Base-by-base conservation (phyloP, 768 basidiomycete species). In the Lactarius hatsudake region DNA sequence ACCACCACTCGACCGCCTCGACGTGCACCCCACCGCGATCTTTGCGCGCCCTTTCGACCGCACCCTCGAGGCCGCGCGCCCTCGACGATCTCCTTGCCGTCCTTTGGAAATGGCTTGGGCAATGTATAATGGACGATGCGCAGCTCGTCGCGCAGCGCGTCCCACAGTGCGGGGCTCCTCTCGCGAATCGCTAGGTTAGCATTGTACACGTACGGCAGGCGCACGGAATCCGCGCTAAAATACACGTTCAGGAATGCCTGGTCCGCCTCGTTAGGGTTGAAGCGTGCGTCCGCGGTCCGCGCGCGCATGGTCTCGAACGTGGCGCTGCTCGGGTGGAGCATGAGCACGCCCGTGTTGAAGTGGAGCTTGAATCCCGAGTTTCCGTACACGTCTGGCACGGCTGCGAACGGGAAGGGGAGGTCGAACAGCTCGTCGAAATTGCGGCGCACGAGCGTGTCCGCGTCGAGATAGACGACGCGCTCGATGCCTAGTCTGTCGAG, bases 371-470 rank as follows among this genome's bases (percentile, higher is more conserved):
- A 81, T 2, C 77, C 79, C 45, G 74, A 71, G 17, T 67, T 42
- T 42, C 66, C 73, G 64, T 75, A 79, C 13, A 81, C 75, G 63
- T 82, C 81, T 1, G 79, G 79, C 5, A 77, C 80, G 5, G 81
- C 81, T 26, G 74, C 81, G 66, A 82, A 78, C 23, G 70, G 69
- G 75, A 76, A 81, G 15, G 81, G 80, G 5, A 79, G 67, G 15
- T 76, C 66, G 71, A 81, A 82, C n/a, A 82, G 76, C 70, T 82
- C 81, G 71, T 80, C 79, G 67, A 82, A 78, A 66, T 81, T 80
- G 45, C 73, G 73, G 7, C 73, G 76, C 23, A 79, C 81, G 68
- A 81, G 77, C 13, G 79, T 80, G 73, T 82, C 80, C n/a, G 78
- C 76, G 69, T 80, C 78, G 62, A 82, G 74, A 70, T 81, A 81